These are phyloP conservation scores for Leersia perrieri DNA, from an alignment of 176 grass and related monocot species.

Conservation along the genomic window DNA sequence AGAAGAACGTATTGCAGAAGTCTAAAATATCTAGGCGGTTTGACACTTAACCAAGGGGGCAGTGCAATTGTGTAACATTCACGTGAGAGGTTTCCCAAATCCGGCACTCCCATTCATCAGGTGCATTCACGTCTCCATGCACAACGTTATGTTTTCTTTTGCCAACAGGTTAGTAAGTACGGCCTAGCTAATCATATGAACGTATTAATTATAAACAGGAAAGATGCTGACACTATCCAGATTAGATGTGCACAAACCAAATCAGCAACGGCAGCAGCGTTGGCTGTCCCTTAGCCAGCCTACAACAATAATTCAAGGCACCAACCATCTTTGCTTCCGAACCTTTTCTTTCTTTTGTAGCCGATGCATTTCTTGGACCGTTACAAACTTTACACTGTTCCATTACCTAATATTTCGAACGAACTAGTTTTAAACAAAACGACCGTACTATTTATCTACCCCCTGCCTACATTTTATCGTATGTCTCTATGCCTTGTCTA, in stretches of 20 bases:
- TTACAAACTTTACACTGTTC: slow-evolving; percentile 28
- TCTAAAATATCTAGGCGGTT: background rate
- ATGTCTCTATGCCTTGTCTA: slow-evolving; percentile 37
- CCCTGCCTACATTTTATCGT: background rate
- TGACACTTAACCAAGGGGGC: background rate
- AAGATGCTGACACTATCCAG: slow-evolving; percentile 37
- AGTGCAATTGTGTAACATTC: background rate
- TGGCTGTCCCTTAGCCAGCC: slow-evolving; percentile 6
- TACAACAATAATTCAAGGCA: slow-evolving; percentile 37
- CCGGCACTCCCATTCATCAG: background rate
- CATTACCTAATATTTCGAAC: background rate
- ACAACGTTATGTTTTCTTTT: background rate
- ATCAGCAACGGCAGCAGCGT: slow-evolving; percentile 15
- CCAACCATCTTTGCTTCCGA: slow-evolving; percentile 30
- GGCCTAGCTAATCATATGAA: slow-evolving; percentile 32
- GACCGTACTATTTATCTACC: slow-evolving; percentile 12
- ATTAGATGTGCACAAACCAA: slow-evolving; percentile 30
- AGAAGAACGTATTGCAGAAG: too few species aligned
- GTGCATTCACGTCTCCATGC: background rate
- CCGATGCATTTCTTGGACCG: slow-evolving; percentile 3
- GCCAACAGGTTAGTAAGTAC: background rate
- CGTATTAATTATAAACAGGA: slow-evolving; percentile 2
- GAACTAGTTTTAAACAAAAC: background rate
- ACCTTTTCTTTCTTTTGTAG: slow-evolving; percentile 23
- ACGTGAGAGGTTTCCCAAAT: background rate